Evolutionary conservation across 345 rosid genomes (phyloP).

Genomic region (Turritis glabra): DNA sequence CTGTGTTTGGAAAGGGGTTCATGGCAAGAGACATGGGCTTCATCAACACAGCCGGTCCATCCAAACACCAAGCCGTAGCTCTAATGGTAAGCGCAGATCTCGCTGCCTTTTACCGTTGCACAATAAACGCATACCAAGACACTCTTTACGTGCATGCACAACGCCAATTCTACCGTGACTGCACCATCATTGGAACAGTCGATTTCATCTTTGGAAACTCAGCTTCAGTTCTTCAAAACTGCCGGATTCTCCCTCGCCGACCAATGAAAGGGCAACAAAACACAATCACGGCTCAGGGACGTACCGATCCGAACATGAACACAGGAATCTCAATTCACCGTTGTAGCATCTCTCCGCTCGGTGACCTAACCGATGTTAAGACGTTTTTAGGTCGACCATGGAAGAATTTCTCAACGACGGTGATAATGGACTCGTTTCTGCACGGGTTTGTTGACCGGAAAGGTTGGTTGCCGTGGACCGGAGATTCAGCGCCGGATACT

Average conservation of each 20-base stretch:
- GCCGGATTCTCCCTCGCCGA: slow-evolving; percentile 57
- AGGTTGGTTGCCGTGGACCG: slow-evolving; percentile 79
- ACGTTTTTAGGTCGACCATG: slow-evolving; percentile 74
- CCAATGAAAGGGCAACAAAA: slow-evolving; percentile 66
- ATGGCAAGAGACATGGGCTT: slow-evolving; percentile 68
- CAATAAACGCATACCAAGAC: slow-evolving; percentile 75
- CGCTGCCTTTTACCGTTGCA: slow-evolving; percentile 67
- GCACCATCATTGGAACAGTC: slow-evolving; percentile 65
- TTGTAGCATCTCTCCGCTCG: slow-evolving; percentile 53
- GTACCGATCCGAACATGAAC: slow-evolving; percentile 69
- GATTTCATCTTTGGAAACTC: slow-evolving; percentile 93
- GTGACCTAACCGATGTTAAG: slow-evolving; percentile 45
- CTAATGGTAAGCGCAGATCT: slow-evolving; percentile 62
- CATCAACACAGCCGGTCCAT: slow-evolving; percentile 72
- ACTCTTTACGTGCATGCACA: slow-evolving; percentile 71
- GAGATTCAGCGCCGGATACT: slow-evolving; percentile 62
- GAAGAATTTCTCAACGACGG: slow-evolving; percentile 70
- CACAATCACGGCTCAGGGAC: slow-evolving; percentile 79
- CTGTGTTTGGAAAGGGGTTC: slow-evolving; percentile 71
- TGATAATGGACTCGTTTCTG: slow-evolving; percentile 49
- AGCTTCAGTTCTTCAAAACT: slow-evolving; percentile 66
- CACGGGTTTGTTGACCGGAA: slow-evolving; percentile 49
- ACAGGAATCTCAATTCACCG: slow-evolving; percentile 80
- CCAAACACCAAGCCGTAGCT: slow-evolving; percentile 87
- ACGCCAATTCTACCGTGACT: slow-evolving; percentile 78